Evolutionary conservation across 352 stramenopile genomes (phyloP), one percentile per base, ranked within the genome.

Genomic region (Pythium scleroteichum): DNA sequence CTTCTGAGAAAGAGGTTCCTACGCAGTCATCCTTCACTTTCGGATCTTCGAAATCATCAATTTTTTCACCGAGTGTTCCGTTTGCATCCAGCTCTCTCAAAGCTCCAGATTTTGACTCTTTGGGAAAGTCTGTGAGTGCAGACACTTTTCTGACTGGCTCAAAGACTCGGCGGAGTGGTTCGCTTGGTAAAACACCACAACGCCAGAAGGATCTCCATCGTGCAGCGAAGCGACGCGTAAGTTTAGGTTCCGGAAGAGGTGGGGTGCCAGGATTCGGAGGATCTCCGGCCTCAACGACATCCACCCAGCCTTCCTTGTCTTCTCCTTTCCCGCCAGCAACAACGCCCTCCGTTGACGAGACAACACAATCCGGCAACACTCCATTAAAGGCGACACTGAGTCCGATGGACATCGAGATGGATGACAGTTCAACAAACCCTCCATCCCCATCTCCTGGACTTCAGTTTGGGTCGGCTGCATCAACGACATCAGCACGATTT

Each of bases 191-290:
- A 44, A 57, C 48, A 20, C 62, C 63, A n/a, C 44, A 33, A 19
- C 29, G 54, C 9, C 64, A 71, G 38, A 71, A 71, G 40, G 64
- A 71, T 55, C 24, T 71, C 13, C 64, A 71, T 55, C 64, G 64
- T 33, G 52, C 58, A 16, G 64, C 64, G 0, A 71, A 71, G 23
- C 57, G 58, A 9, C 57, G 58, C 17, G 58, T 58, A 5, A 67
- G 64, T 33, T 35, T 20, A 19, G 60, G 53, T 12, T 54, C 35
- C 12, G 22, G 8, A 7, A 64, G 29, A 33, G 29, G 59, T 1
- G 20, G 14, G 4, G n/a, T 47, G 9, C 44, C 51, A 0, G n/a
- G 38, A 17, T 60, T 67, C 44, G 51, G 51, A 2, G 44, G 35
- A 39, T 57, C 35, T 8, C 51, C 59, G 12, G 29, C 33, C 5